A percentile compares a stretch with the other conserved stretches of the same genome.
Evolutionary conservation across 1,284 basidiomycete genomes (phyloP).

Genomic region (Boletus smithii): DNA sequence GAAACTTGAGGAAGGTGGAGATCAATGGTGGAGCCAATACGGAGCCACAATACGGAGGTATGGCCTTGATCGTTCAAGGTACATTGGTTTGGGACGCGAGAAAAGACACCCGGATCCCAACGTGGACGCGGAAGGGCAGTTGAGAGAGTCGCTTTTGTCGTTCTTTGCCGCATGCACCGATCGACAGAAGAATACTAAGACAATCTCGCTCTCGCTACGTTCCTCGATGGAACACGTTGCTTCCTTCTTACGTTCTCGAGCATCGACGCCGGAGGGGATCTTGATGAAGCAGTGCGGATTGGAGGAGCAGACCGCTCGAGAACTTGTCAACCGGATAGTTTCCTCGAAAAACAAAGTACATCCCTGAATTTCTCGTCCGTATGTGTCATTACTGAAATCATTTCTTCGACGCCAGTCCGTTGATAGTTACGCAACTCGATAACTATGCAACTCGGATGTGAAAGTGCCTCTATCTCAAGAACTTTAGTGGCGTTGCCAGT

Average conservation of each 20-base stretch:
- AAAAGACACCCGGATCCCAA: background rate
- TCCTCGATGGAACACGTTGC: slow-evolving; percentile 14
- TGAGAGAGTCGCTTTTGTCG: slow-evolving; percentile 19
- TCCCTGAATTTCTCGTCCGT: background rate
- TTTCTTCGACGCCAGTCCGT: background rate
- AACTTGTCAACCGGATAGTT: slow-evolving; percentile 20
- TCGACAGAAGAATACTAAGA: slow-evolving; percentile 10
- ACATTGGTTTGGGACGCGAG: slow-evolving; percentile 31
- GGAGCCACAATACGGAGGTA: slow-evolving; percentile 25
- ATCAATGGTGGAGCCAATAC: slow-evolving; percentile 35
- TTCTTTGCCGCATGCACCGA: slow-evolving; percentile 16
- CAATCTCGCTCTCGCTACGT: background rate
- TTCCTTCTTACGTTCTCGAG: slow-evolving; percentile 12
- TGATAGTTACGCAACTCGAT: background rate
- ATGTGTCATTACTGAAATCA: background rate
- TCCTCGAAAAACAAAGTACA: background rate
- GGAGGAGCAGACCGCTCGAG: slow-evolving; percentile 21
- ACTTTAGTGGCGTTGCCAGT: background rate
- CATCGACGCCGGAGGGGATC: slow-evolving; percentile 7
- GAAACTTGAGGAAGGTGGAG: slow-evolving; percentile 26
- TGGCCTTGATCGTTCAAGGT: slow-evolving; percentile 29
- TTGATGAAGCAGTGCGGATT: slow-evolving; percentile 22
- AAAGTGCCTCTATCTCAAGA: background rate
- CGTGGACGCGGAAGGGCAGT: slow-evolving; percentile 3
- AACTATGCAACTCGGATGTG: background rate